Conservation (phyloP, 257 asterid genomes). For the Nicotiana tomentosiformis region DNA sequence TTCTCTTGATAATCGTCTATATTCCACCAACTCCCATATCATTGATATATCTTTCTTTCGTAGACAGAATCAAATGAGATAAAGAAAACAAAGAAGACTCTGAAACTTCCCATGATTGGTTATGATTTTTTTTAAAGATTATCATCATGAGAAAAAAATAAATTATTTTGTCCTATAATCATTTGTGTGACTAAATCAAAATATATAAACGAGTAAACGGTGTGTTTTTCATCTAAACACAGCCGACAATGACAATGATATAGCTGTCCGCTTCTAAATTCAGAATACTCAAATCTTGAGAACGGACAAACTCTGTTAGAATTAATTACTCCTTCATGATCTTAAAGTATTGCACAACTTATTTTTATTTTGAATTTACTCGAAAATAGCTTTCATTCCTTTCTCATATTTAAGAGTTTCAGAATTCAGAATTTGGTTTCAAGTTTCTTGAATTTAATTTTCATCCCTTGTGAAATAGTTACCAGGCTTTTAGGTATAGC, state of each 20-base stretch:
- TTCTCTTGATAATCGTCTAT: constrained; percentile 5
- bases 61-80: constrained; percentile 26
- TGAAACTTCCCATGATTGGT: constrained; percentile 25
- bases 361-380: not conserved
- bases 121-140: not conserved
- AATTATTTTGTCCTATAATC: constrained; percentile 19
- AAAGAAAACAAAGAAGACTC: constrained; percentile 13
- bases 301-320: constrained; percentile 11
- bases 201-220: constrained; percentile 9
- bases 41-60: not conserved
- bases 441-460: not conserved
- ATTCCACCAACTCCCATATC: constrained; percentile 28
- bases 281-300: constrained; percentile 1
- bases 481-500: not conserved
- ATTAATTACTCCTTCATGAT: not conserved
- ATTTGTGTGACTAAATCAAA: constrained; percentile 9
- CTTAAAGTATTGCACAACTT: not conserved
- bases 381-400: not conserved
- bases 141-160: not conserved
- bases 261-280: constrained; percentile 20
- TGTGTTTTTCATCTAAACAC: constrained; percentile 15
- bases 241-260: constrained; percentile 40
- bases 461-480: not conserved
- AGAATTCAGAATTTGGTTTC: not conserved
- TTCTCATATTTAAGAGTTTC: not conserved